A percentile compares a stretch with the other conserved stretches of the same genome.
Evolutionary conservation across 2,329 filamentous ascomycete genomes (phyloP).

Genomic region (Aspergillus persii): DNA sequence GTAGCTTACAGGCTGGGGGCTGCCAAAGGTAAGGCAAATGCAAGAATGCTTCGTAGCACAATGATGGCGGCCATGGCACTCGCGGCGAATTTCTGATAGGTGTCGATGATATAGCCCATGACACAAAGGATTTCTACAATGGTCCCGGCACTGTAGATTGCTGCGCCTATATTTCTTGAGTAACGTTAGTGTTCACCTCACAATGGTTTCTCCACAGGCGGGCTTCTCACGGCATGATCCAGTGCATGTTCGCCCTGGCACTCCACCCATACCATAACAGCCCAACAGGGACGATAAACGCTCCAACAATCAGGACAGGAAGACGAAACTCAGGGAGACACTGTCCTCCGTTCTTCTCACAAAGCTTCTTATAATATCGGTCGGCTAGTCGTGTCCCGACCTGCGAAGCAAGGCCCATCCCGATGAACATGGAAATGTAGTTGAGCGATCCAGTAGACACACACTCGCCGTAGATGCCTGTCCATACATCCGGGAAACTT

Average conservation of each 20-base stretch:
- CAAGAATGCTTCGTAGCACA: slow-evolving; percentile 22
- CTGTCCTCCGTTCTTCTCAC: slow-evolving; percentile 40
- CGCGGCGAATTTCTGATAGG: slow-evolving; percentile 37
- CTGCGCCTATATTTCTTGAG: slow-evolving; percentile 47
- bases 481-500: slow-evolving; percentile 61
- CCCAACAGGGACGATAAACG: slow-evolving; percentile 51
- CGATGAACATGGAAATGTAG: slow-evolving; percentile 60
- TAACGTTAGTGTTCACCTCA: not conserved
- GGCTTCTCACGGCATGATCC: slow-evolving; percentile 46
- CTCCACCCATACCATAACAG: slow-evolving; percentile 59
- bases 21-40: slow-evolving; percentile 2
- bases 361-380: slow-evolving; percentile 46
- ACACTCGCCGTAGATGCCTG: slow-evolving; percentile 52
- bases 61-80: slow-evolving; percentile 34
- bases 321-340: slow-evolving; percentile 59
- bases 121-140: slow-evolving; percentile 43
- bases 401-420: slow-evolving; percentile 57
- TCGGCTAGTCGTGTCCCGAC: slow-evolving; percentile 49
- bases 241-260: slow-evolving; percentile 48
- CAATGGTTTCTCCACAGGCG: not conserved
- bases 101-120: slow-evolving; percentile 43
- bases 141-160: slow-evolving; percentile 47
- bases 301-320: slow-evolving; percentile 54
- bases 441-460: slow-evolving; percentile 60
- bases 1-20: slow-evolving; percentile 9